Evolutionary conservation across 345 rosid genomes (phyloP).

Genomic region (Arabis hirsuta): DNA sequence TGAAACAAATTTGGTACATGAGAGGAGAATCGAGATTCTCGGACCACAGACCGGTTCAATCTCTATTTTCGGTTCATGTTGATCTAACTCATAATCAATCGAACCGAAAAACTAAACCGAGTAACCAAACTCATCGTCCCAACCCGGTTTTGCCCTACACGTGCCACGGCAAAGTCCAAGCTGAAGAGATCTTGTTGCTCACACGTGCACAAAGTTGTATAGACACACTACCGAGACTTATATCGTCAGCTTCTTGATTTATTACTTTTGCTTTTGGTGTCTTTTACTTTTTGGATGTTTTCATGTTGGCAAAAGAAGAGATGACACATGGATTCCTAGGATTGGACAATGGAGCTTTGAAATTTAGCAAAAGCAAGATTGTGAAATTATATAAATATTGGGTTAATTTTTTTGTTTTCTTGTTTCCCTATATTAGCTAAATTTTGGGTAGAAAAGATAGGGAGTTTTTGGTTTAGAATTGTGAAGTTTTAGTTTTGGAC

Average conservation of each 20-base stretch:
- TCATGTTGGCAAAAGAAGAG: conserved; percentile 39
- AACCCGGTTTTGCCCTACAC: conserved; percentile 52
- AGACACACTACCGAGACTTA: conserved; percentile 46
- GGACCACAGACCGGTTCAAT: conserved; percentile 92
- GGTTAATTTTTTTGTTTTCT: conserved; percentile 20
- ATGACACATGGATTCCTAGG: conserved; percentile 39
- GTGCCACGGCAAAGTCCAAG: conserved; percentile 70
- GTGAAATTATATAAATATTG: conserved; percentile 30
- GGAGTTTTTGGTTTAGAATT: conserved; percentile 7
- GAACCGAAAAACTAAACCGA: conserved; percentile 30
- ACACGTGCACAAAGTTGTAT: conserved; percentile 59
- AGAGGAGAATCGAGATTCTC: conserved; percentile 95
- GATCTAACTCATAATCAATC: conserved; percentile 36
- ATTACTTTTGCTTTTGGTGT: conserved; percentile 2
- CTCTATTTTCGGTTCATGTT: conserved; percentile 69
- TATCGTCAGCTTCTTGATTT: conserved; percentile 33
- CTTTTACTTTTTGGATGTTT: conserved; percentile 29
- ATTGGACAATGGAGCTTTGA: conserved; percentile 38
- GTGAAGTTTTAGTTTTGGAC: conserved; percentile 4
- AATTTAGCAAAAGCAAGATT: conserved; percentile 35
- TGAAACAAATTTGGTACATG: conserved; percentile 70
- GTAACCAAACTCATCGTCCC: conserved; percentile 48
- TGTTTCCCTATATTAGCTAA: conserved; percentile 37
- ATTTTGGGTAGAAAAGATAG: conserved; percentile 23
- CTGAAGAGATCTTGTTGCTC: conserved; percentile 70